Conservation (phyloP, 257 asterid species). For the Marsdenia floribunda region DNA sequence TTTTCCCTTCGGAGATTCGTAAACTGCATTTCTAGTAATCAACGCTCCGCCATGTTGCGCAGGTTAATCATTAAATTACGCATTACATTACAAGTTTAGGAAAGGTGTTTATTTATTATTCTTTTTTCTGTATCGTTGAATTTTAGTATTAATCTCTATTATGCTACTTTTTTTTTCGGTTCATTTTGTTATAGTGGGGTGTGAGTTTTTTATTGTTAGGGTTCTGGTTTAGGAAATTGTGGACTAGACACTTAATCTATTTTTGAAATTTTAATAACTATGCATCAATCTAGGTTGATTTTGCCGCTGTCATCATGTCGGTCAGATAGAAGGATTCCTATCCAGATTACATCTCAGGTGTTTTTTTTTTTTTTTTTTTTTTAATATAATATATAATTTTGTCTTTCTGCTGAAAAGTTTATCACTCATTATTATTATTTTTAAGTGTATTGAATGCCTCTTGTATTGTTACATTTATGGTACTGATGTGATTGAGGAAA, state of each 20-base stretch:
- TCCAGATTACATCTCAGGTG: slow-evolving; percentile 64
- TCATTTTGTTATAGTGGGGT: not conserved
- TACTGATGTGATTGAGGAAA: not conserved
- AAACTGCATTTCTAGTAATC: slow-evolving; percentile 6
- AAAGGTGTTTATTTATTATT: too few species aligned
- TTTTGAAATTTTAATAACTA: not conserved
- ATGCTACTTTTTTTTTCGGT: not conserved
- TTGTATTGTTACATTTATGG: not conserved
- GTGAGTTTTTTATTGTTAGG: not conserved
- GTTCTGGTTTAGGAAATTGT: not conserved
- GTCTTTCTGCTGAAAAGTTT: not conserved
- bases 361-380: slow-evolving; percentile 3
- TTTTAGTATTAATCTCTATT: not conserved
- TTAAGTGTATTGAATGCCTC: not conserved
- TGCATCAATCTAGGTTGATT: slow-evolving; percentile 47
- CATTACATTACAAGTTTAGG: not conserved
- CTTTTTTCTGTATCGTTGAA: not conserved
- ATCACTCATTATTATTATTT: not conserved
- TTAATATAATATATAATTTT: too few species aligned
- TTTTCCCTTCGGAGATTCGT: not conserved
- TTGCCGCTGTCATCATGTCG: slow-evolving; percentile 52
- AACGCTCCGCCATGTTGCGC: slow-evolving; percentile 15
- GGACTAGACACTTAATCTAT: not conserved
- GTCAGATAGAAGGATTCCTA: slow-evolving; percentile 44
- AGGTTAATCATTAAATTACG: slow-evolving; percentile 10